Evolutionary conservation across 768 basidiomycete genomes (phyloP).

Genomic region (Boletus eberwhitei): DNA sequence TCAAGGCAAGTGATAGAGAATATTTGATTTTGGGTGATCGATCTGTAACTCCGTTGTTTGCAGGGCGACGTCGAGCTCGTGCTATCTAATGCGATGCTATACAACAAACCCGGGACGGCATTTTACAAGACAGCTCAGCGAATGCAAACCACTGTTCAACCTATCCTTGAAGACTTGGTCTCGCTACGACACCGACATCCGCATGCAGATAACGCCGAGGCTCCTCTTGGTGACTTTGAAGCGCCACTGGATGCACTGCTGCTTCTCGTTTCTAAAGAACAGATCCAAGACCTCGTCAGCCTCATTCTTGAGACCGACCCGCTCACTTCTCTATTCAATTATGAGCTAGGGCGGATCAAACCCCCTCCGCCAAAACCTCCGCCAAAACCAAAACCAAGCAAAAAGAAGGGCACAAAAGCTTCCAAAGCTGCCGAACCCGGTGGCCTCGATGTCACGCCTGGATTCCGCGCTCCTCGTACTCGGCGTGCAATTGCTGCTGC

Average conservation of each 20-base stretch:
- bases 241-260: slow-evolving; percentile 56
- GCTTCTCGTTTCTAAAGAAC: slow-evolving; percentile 51
- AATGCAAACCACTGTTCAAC: slow-evolving; percentile 46
- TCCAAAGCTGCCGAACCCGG: slow-evolving; percentile 19
- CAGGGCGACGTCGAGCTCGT: slow-evolving; percentile 85
- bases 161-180: slow-evolving; percentile 33
- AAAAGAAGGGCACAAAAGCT: slow-evolving; percentile 36
- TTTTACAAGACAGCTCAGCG: slow-evolving; percentile 68
- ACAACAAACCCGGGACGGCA: slow-evolving; percentile 73
- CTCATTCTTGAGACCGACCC: slow-evolving; percentile 57
- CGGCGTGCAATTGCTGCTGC: slow-evolving; percentile 41
- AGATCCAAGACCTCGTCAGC: slow-evolving; percentile 51
- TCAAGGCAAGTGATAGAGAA: slow-evolving; percentile 49
- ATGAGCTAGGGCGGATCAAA: slow-evolving; percentile 60
- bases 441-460: slow-evolving; percentile 40
- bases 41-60: neutral
- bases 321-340: slow-evolving; percentile 63
- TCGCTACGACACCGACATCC: slow-evolving; percentile 18
- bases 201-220: slow-evolving; percentile 4
- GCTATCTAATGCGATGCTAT: slow-evolving; percentile 78
- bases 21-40: neutral
- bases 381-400: slow-evolving; percentile 39
- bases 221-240: slow-evolving; percentile 67
- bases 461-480: slow-evolving; percentile 49
- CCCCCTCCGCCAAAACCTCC: slow-evolving; percentile 58